Evolutionary conservation across 495 filamentous ascomycete genomes (phyloP).

Genomic region (Podospora pseudopauciseta): DNA sequence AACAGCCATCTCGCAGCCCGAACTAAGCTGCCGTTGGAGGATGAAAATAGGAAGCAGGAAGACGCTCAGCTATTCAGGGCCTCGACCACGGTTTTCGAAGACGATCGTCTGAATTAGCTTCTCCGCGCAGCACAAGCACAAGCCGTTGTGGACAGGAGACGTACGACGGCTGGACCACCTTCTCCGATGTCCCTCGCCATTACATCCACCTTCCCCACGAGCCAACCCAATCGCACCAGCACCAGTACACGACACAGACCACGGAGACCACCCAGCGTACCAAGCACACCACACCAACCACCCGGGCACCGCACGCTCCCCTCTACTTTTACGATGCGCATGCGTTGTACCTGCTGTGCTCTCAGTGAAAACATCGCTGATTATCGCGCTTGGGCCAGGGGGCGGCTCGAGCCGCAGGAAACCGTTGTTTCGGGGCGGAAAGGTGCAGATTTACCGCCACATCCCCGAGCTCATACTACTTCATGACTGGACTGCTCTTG

Average conservation of each 20-base stretch:
- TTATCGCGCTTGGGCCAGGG: slow-evolving; percentile 19
- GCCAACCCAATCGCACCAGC: slow-evolving; percentile 5
- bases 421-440: slow-evolving; percentile 30
- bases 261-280: background rate
- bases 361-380: slow-evolving; percentile 17
- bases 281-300: slow-evolving; percentile 4
- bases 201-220: background rate
- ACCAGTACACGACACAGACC: background rate
- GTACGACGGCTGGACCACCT: background rate
- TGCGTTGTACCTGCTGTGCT: slow-evolving; percentile 11
- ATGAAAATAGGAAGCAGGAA: background rate
- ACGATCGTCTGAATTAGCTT: slow-evolving; percentile 26
- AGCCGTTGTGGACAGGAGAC: slow-evolving; percentile 15
- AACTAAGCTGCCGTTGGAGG: background rate
- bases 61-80: background rate
- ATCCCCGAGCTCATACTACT: slow-evolving; percentile 13
- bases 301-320: background rate
- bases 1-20: slow-evolving; percentile 1
- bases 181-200: slow-evolving; percentile 21
- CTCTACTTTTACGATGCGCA: background rate
- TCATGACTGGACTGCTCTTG: slow-evolving; percentile 3
- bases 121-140: slow-evolving; percentile 25
- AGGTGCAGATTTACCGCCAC: slow-evolving; percentile 30
- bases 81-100: background rate
- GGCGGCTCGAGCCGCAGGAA: slow-evolving; percentile 29